A percentile compares a stretch with the other conserved stretches of the same genome.
These are phyloP conservation scores for Eucalyptus coolabah DNA, from an alignment of 345 rosid species.

Conservation along the genomic window DNA sequence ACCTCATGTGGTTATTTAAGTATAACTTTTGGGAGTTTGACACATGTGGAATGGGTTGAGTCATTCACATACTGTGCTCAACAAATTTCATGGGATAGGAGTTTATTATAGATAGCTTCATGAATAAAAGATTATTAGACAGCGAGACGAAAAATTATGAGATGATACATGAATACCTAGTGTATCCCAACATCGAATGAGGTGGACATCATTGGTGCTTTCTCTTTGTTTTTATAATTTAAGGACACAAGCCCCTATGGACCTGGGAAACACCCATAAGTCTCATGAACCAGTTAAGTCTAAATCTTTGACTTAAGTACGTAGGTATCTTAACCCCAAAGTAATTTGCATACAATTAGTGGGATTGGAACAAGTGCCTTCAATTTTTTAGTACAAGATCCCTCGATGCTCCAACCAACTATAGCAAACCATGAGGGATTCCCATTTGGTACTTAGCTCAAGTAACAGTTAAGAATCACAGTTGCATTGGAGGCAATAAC, in stretches of 20 bases:
- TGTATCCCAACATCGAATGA: neutral
- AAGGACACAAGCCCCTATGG: neutral
- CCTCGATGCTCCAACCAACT: neutral
- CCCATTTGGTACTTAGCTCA: neutral
- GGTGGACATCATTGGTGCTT: neutral
- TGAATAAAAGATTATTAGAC: neutral
- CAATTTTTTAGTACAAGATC: neutral
- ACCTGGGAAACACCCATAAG: fast-evolving
- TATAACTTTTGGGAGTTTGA: neutral
- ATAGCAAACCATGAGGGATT: neutral
- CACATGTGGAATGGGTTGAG: neutral
- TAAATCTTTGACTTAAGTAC: neutral
- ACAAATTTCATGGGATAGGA: neutral
- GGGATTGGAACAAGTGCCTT: neutral
- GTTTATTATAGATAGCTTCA: neutral
- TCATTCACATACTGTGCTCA: neutral
- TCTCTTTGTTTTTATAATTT: neutral
- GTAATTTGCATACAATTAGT: neutral
- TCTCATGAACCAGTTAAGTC: neutral
- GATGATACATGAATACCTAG: neutral
- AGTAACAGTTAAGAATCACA: neutral
- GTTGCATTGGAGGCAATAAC: neutral
- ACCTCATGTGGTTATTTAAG: neutral
- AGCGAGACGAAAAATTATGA: neutral
- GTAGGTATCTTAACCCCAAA: neutral